Evolutionary conservation across 129 eudicot genomes (phyloP).

Genomic region (Escallonia rubra): DNA sequence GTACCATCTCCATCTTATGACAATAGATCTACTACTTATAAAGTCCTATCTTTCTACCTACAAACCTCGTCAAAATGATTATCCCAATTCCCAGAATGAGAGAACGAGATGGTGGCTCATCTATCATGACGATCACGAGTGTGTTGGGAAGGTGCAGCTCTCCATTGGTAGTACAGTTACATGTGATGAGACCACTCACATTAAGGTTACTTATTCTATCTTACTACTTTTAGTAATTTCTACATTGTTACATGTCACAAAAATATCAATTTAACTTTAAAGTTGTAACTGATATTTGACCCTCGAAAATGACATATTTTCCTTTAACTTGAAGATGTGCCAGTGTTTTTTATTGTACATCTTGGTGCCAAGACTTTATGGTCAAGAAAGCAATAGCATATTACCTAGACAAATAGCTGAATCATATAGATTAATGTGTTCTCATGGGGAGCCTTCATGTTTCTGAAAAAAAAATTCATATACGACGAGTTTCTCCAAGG

Average conservation of each 20-base stretch:
- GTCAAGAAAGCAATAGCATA: not conserved
- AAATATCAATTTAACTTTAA: too few relatives aligned
- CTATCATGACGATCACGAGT: constrained; percentile 67
- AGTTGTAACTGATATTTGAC: too few relatives aligned
- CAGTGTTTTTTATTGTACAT: too few relatives aligned
- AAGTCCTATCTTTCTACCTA: not conserved
- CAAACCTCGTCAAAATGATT: not conserved
- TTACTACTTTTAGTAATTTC: too few relatives aligned
- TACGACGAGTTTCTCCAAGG: not conserved
- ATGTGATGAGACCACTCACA: constrained; percentile 54
- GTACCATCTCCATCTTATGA: constrained; percentile 16
- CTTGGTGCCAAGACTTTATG: too few relatives aligned
- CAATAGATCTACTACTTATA: too few relatives aligned
- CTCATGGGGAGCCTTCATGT: too few relatives aligned
- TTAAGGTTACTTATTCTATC: constrained; percentile 44
- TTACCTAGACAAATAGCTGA: not conserved
- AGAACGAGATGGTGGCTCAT: constrained; percentile 85
- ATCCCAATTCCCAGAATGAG: constrained; percentile 51
- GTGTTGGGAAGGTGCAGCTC: constrained; percentile 84
- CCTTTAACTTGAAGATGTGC: too few relatives aligned
- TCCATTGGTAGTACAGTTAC: constrained; percentile 54
- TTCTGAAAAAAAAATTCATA: too few relatives aligned
- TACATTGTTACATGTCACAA: too few relatives aligned
- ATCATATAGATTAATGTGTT: not conserved
- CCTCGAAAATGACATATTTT: too few relatives aligned